Percentiles rank a stretch among this genome's conserved stretches.
phyloP scores from a whole-genome alignment of 441 rosid species.

The Euphorbia schlechtendalii region DNA sequence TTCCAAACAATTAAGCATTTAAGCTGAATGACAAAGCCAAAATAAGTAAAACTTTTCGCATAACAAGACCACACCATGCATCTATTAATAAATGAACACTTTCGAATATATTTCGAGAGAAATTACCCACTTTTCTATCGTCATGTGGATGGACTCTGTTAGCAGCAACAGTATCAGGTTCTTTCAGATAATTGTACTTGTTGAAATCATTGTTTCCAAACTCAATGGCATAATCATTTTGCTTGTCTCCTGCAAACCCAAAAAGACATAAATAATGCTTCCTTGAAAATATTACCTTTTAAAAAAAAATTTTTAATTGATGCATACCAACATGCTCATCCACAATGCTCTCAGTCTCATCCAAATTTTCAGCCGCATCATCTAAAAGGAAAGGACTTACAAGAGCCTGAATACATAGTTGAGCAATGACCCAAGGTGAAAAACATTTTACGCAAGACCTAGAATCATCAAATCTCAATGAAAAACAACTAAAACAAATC shows the following conservation, averaged over 20 bases:
- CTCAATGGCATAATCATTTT: conserved; percentile 25
- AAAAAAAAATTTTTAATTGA: conserved; percentile 1
- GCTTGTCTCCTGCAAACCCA: conserved; percentile 34
- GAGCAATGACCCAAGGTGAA: not conserved
- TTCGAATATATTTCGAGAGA: too few relatives aligned
- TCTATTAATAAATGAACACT: too few relatives aligned
- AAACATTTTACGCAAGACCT: not conserved
- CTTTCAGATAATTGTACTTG: conserved; percentile 59
- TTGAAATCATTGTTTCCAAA: conserved; percentile 24
- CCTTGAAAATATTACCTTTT: not conserved
- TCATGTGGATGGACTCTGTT: too few relatives aligned
- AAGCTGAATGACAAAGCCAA: not conserved
- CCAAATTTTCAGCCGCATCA: conserved; percentile 27
- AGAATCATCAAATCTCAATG: not conserved
- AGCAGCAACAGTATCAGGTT: conserved; percentile 61
- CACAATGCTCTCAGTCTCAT: conserved; percentile 18
- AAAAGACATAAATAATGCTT: not conserved
- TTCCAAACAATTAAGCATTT: not conserved
- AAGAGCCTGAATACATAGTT: conserved; percentile 50
- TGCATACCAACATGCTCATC: conserved; percentile 40
- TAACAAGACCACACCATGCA: too few relatives aligned
- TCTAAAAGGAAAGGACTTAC: conserved; percentile 73
- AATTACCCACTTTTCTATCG: too few relatives aligned
- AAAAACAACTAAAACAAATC: not conserved
- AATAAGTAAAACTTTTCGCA: not conserved